Percentiles rank a stretch among this genome's conserved stretches.
Evolutionary conservation across 306 rosid species (phyloP).

Genomic region (Vigna radiata): DNA sequence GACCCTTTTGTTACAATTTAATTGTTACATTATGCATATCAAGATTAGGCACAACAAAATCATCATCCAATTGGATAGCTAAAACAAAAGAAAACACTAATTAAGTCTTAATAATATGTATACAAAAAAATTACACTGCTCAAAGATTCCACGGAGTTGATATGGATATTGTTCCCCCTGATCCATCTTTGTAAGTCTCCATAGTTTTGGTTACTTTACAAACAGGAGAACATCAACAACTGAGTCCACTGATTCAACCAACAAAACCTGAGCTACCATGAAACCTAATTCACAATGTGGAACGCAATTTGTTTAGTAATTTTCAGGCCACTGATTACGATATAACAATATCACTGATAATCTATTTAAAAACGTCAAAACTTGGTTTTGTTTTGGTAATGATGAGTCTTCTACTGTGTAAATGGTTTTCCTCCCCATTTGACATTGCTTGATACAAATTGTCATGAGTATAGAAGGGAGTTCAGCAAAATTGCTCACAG

Average conservation of each 20-base stretch:
- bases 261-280: not conserved
- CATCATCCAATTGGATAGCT: not conserved
- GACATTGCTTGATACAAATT: not conserved
- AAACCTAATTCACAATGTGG: not conserved
- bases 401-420: not conserved
- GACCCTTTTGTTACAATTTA: no score
- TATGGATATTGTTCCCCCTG: slow-evolving; percentile 63
- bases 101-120: not conserved
- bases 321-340: not conserved
- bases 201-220: slow-evolving; percentile 23
- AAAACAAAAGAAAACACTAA: not conserved
- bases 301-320: not conserved
- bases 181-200: slow-evolving; percentile 72
- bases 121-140: slow-evolving; percentile 59
- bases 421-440: not conserved
- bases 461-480: not conserved
- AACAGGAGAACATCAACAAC: not conserved
- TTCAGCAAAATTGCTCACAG: not conserved
- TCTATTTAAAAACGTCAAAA: no score
- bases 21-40: no score
- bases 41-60: not conserved
- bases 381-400: no score
- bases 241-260: not conserved
- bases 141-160: slow-evolving; percentile 65
- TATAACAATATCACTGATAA: no score